Conservation (phyloP, 2,329 filamentous ascomycete genomes). For the Emmonsiellopsis sp. region DNA sequence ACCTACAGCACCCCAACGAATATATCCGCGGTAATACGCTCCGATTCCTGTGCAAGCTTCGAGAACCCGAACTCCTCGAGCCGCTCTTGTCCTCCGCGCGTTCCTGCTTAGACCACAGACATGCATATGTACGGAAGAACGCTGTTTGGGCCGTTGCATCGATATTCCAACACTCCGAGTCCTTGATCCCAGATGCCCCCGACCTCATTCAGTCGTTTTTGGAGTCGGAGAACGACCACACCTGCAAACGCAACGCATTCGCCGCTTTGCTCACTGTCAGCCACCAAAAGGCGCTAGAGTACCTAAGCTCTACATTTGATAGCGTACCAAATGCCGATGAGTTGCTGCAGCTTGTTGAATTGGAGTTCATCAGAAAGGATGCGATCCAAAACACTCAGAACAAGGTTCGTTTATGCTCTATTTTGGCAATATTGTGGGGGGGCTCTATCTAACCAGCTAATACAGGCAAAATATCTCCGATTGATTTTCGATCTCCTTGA, state of each 20-base stretch:
- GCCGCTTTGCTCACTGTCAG: constrained; percentile 83
- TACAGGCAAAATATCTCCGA: constrained; percentile 74
- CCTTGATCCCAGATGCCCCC: constrained; percentile 87
- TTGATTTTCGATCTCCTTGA: constrained; percentile 96
- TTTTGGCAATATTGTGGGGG: background rate
- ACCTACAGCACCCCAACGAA: constrained; percentile 94
- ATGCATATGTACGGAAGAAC: constrained; percentile 97
- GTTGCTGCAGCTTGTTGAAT: constrained; percentile 80
- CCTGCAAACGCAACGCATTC: constrained; percentile 97
- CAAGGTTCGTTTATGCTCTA: constrained; percentile 51
- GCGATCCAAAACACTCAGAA: constrained; percentile 90
- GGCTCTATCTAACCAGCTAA: constrained; percentile 14
- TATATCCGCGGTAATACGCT: constrained; percentile 98
- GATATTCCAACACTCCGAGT: constrained; percentile 82
- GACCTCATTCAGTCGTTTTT: constrained; percentile 87
- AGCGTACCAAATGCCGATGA: constrained; percentile 91
- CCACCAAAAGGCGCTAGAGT: constrained; percentile 84
- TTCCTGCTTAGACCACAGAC: constrained; percentile 86
- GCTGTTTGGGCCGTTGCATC: constrained; percentile 90
- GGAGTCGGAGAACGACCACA: constrained; percentile 81
- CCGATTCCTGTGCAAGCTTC: constrained; percentile 91
- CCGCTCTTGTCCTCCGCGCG: constrained; percentile 87
- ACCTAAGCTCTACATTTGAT: constrained; percentile 82
- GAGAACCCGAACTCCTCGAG: constrained; percentile 91
- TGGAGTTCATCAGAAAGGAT: constrained; percentile 97